These are phyloP conservation scores for Eucalyptus polyanthemos DNA, from an alignment of 345 rosid genomes.

Conservation along the genomic window DNA sequence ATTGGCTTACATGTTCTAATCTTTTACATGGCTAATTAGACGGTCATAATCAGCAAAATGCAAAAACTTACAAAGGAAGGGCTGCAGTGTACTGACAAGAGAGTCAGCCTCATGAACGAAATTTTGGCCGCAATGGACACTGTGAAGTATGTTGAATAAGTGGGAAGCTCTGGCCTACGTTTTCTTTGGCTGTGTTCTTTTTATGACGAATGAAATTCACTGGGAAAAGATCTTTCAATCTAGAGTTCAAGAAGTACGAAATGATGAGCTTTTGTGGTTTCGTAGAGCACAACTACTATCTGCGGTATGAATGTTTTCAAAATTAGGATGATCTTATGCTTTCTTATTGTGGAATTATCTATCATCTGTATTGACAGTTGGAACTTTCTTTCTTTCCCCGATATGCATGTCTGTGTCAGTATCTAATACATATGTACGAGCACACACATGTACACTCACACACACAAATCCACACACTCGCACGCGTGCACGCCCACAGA, in stretches of 20 bases:
- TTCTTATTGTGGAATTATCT: neutral
- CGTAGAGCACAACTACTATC: conserved; percentile 73
- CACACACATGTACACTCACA: too few species aligned
- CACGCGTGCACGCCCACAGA: too few species aligned
- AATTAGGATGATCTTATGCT: neutral
- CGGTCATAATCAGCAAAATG: conserved; percentile 12
- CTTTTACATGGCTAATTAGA: conserved; percentile 21
- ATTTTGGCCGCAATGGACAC: conserved; percentile 62
- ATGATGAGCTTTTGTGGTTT: conserved; percentile 83
- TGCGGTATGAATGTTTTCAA: conserved; percentile 39
- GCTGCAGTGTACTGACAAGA: too few species aligned
- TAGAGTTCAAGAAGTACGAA: conserved; percentile 52
- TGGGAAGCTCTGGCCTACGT: neutral
- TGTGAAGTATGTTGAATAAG: conserved; percentile 51
- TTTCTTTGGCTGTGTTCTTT: neutral
- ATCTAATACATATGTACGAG: too few species aligned
- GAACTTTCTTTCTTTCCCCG: too few species aligned
- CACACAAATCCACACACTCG: too few species aligned
- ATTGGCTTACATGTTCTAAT: neutral
- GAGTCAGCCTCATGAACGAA: too few species aligned
- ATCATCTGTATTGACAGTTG: too few species aligned
- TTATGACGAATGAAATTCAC: neutral
- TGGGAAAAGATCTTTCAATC: conserved; percentile 72
- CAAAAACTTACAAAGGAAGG: too few species aligned
- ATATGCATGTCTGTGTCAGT: too few species aligned